Evolutionary conservation across 768 basidiomycete genomes (phyloP).

Genomic region (Mycena rebaudengoi): DNA sequence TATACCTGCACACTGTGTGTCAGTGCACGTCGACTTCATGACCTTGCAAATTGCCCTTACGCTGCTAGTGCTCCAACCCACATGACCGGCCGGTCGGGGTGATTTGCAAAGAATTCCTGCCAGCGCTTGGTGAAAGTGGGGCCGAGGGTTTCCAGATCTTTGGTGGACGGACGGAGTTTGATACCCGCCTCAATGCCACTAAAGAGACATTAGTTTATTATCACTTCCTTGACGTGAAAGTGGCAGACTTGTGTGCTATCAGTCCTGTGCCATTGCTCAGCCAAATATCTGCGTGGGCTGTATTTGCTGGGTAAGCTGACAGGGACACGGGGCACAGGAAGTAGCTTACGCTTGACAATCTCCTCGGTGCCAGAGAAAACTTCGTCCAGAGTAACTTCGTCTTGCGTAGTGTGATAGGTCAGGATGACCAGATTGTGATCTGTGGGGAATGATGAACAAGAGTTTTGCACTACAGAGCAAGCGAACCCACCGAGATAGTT

Average conservation of each 20-base stretch:
- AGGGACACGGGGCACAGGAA: not conserved
- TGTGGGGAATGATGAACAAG: slow-evolving; percentile 23
- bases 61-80: no score
- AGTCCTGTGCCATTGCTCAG: slow-evolving; percentile 50
- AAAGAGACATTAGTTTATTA: not conserved
- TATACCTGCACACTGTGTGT: slow-evolving; percentile 50
- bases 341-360: slow-evolving; percentile 48
- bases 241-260: slow-evolving; percentile 66
- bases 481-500: slow-evolving; percentile 58
- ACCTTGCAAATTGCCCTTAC: no score
- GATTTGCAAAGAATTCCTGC: slow-evolving; percentile 57
- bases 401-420: slow-evolving; percentile 53
- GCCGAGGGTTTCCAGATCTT: slow-evolving; percentile 60
- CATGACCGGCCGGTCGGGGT: slow-evolving; percentile 60
- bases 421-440: slow-evolving; percentile 50
- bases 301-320: not conserved
- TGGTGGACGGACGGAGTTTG: slow-evolving; percentile 60
- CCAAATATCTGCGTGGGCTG: slow-evolving; percentile 40
- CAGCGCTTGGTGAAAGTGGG: slow-evolving; percentile 58
- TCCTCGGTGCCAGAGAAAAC: slow-evolving; percentile 50
- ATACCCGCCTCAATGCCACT: slow-evolving; percentile 65
- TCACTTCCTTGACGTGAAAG: slow-evolving; percentile 28
- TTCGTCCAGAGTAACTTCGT: slow-evolving; percentile 58
- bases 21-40: slow-evolving; percentile 40
- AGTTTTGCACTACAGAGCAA: not conserved